These are phyloP conservation scores for Viridothelium virens DNA, from an alignment of 495 filamentous ascomycete genomes.

Conservation along the genomic window DNA sequence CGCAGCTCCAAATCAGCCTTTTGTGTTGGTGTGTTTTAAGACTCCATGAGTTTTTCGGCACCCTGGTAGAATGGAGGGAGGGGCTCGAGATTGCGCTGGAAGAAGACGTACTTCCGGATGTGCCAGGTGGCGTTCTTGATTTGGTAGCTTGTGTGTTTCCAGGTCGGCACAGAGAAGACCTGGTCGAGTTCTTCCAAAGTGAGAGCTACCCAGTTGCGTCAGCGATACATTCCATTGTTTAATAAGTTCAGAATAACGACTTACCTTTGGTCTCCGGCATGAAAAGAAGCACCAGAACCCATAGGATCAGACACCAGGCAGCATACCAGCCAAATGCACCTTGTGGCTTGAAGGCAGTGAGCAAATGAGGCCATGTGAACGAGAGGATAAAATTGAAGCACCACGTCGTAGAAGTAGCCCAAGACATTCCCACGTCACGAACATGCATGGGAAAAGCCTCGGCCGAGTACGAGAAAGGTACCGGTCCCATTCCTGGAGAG, in stretches of 20 bases:
- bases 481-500: constrained; percentile 49
- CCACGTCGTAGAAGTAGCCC: constrained; percentile 41
- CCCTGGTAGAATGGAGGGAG: constrained; percentile 16
- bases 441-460: constrained; percentile 48
- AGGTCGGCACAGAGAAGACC: constrained; percentile 26
- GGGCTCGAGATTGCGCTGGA: constrained; percentile 18
- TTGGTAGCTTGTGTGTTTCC: constrained; percentile 20
- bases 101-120: constrained; percentile 23
- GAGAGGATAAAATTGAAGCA: constrained; percentile 41
- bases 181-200: constrained; percentile 50
- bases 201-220: constrained; percentile 58
- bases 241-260: constrained; percentile 9
- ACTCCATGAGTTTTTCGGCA: constrained; percentile 12
- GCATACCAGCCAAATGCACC: constrained; percentile 60
- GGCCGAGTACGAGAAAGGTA: constrained; percentile 52
- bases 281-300: constrained; percentile 48
- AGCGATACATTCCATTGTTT: not conserved
- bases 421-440: constrained; percentile 32
- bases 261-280: constrained; percentile 51
- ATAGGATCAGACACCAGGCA: constrained; percentile 50
- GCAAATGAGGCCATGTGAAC: constrained; percentile 49
- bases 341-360: constrained; percentile 43
- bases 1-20: not conserved
- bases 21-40: not conserved
- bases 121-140: constrained; percentile 20